phyloP scores from a whole-genome alignment of 1,139 yeast genomes.

The Taphrina betulina region DNA sequence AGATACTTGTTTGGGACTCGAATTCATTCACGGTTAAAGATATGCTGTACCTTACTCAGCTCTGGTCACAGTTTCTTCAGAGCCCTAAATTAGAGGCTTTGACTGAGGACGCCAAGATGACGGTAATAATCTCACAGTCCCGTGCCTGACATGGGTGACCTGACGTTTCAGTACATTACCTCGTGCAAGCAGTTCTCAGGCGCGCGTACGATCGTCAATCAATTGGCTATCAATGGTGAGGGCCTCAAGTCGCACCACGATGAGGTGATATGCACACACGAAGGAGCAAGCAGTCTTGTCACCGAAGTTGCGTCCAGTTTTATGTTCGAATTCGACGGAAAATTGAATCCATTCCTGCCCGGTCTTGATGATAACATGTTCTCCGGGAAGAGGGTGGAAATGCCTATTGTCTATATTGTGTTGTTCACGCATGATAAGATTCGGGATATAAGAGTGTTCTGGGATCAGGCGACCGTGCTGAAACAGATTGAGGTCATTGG shows the following conservation, averaged over 20 bases:
- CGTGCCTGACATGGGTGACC: not conserved
- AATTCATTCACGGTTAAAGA: too few relatives aligned
- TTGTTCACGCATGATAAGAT: constrained; percentile 38
- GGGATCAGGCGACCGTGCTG: constrained; percentile 44
- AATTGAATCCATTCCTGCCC: constrained; percentile 41
- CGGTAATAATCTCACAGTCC: not conserved
- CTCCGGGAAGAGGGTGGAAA: constrained; percentile 40
- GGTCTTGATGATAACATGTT: constrained; percentile 42
- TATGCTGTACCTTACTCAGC: constrained; percentile 4
- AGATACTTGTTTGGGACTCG: too few relatives aligned
- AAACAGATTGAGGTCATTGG: constrained; percentile 43
- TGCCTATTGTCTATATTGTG: constrained; percentile 41
- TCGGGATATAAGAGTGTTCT: constrained; percentile 38
- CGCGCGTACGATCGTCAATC: constrained; percentile 38
- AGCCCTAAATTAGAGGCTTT: constrained; percentile 7
- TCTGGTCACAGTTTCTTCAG: constrained; percentile 7
- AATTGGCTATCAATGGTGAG: constrained; percentile 36
- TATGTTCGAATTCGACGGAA: constrained; percentile 40
- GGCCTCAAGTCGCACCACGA: constrained; percentile 38
- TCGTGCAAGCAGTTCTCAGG: constrained; percentile 39
- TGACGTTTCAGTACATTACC: constrained; percentile 37
- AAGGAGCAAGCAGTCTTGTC: constrained; percentile 38
- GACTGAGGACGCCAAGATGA: constrained; percentile 16
- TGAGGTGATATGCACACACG: constrained; percentile 38
- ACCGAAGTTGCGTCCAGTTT: constrained; percentile 40